Percentiles rank a stretch among this genome's conserved stretches.
Conservation (phyloP, 257 asterid species). For the Henckelia pumila region DNA sequence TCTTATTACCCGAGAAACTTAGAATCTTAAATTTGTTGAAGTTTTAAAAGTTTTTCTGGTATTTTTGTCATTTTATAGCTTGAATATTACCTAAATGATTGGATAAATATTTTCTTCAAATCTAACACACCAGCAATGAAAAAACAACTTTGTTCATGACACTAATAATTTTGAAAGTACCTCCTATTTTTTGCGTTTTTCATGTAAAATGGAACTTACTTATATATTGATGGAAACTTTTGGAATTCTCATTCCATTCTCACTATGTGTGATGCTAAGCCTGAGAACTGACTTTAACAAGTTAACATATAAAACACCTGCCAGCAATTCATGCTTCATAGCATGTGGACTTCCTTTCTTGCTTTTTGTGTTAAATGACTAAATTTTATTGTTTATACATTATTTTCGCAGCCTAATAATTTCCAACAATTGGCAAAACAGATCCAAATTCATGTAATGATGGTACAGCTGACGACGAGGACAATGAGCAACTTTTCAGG, state of each 20-base stretch:
- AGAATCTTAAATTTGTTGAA: no score
- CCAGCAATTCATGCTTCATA: conserved; percentile 1
- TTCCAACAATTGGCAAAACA: conserved; percentile 33
- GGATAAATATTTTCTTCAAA: not conserved
- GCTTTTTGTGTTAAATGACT: conserved; percentile 10
- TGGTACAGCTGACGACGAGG: conserved; percentile 48
- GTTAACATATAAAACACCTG: conserved; percentile 1
- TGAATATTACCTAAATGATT: not conserved
- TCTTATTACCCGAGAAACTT: no score
- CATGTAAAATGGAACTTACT: conserved; percentile 9
- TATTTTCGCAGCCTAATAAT: conserved; percentile 25
- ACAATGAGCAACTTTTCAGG: conserved; percentile 81
- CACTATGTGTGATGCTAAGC: conserved; percentile 9
- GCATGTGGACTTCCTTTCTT: not conserved
- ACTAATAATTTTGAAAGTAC: no score
- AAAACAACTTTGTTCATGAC: no score
- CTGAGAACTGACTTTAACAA: conserved; percentile 1
- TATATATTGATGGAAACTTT: not conserved
- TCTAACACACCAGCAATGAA: no score
- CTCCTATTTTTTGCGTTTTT: not conserved
- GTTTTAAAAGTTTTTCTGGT: no score
- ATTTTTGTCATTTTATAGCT: not conserved
- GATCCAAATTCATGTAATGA: conserved; percentile 36
- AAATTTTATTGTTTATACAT: conserved; percentile 6
- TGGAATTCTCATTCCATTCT: not conserved